Conservation (phyloP, 2,329 filamentous ascomycete species). For the Penicillium sp. region DNA sequence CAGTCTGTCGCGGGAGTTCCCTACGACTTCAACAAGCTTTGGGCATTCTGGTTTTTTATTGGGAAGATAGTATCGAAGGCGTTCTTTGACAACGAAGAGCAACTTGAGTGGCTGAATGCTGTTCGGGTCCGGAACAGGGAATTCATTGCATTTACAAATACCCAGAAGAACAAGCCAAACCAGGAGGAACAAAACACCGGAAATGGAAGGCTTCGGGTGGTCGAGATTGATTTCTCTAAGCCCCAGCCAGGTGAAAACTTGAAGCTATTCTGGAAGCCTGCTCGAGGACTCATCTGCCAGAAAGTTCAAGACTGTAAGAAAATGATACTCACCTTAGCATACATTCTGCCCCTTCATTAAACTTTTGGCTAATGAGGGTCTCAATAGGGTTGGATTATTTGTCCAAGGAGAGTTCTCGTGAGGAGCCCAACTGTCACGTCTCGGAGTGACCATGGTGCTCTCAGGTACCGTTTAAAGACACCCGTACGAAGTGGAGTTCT, state of each 20-base stretch:
- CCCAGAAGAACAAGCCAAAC: background rate
- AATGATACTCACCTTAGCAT: conserved; percentile 12
- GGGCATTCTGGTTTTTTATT: conserved; percentile 14
- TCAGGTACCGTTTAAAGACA: too few relatives aligned
- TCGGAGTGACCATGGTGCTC: too few relatives aligned
- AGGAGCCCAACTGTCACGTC: too few relatives aligned
- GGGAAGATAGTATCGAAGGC: conserved; percentile 11
- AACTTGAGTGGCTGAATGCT: conserved; percentile 12
- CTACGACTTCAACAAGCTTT: conserved; percentile 12
- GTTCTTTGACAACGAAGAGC: conserved; percentile 8
- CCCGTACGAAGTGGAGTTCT: too few relatives aligned
- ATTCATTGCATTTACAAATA: conserved; percentile 13
- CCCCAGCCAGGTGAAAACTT: conserved; percentile 10
- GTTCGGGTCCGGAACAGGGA: conserved; percentile 10
- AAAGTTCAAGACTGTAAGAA: conserved; percentile 5
- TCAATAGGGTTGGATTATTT: too few relatives aligned
- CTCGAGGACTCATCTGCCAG: conserved; percentile 7
- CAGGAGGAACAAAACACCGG: background rate
- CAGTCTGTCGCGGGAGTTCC: conserved; percentile 2
- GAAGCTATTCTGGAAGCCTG: conserved; percentile 12
- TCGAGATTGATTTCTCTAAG: conserved; percentile 12
- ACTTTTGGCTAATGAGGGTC: too few relatives aligned
- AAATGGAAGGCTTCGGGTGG: background rate
- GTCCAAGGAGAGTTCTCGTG: too few relatives aligned
- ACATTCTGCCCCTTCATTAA: too few relatives aligned